phyloP scores from a whole-genome alignment of 805 yeast species.

The Limtongozyma cylindracea region DNA sequence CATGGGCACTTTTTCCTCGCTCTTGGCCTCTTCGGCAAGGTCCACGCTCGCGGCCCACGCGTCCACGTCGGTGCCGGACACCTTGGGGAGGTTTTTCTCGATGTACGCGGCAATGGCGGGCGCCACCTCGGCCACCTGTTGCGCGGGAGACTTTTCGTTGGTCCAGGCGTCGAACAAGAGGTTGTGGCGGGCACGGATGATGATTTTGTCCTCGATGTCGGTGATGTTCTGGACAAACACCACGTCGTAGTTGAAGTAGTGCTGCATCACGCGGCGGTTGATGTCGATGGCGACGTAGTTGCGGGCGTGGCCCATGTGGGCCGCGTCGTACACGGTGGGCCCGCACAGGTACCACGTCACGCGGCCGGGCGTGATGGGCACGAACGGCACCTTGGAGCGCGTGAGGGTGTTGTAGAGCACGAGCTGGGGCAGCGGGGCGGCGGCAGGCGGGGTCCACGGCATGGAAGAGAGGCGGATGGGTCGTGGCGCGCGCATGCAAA shows the following conservation, averaged over 20 bases:
- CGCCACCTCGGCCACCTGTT: constrained; percentile 9
- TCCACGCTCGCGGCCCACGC: constrained; percentile 27
- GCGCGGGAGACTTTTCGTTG: constrained; percentile 15
- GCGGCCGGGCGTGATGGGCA: constrained; percentile 35
- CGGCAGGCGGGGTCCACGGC: constrained; percentile 4
- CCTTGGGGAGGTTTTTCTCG: constrained; percentile 24
- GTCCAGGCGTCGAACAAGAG: constrained; percentile 29
- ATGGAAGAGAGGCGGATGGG: neutral
- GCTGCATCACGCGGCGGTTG: constrained; percentile 68
- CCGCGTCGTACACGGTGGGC: constrained; percentile 89
- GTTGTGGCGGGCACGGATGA: constrained; percentile 79
- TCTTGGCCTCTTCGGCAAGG: constrained; percentile 18
- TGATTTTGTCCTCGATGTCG: constrained; percentile 96
- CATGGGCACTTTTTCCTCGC: constrained; percentile 76
- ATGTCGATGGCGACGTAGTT: constrained; percentile 90
- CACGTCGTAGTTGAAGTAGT: constrained; percentile 79
- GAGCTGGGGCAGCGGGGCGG: constrained; percentile 10
- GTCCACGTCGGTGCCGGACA: constrained; percentile 13
- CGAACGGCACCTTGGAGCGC: constrained; percentile 49
- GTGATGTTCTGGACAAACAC: constrained; percentile 89
- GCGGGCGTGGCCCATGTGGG: constrained; percentile 98
- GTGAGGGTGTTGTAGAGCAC: constrained; percentile 69
- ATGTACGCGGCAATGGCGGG: constrained; percentile 23
- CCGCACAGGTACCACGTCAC: constrained; percentile 97
- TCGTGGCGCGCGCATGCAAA: neutral